Evolutionary conservation across 2,329 filamentous ascomycete genomes (phyloP), one percentile per base, ranked within the genome.

Genomic region (Phyllosticta citribraziliensis): DNA sequence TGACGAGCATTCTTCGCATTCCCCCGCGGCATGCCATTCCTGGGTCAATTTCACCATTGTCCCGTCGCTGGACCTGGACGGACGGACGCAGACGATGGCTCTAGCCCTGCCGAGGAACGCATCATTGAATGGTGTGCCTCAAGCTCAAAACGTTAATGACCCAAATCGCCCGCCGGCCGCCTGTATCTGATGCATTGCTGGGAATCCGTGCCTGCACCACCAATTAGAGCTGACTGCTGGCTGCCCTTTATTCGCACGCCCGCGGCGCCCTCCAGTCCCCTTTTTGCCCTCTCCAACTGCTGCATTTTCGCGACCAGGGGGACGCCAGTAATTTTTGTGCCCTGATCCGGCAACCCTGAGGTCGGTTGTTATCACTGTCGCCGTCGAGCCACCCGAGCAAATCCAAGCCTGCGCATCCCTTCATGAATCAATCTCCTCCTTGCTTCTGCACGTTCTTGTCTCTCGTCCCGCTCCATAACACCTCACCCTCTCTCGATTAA

Each of bases 371-470:
- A 47, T 47, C 40, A 47, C 40, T 47, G 6, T 47, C 40, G 40
- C 40, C 40, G 40, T 47, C 40, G 40, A 47, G 40, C 40, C 40
- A 47, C 19, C 40, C 40, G 40, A 47, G 40, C 40, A 14, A 47
- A n/a, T n/a, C 40, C 40, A 58, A 51, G 25, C 17, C 57, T 20
- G 52, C 17, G 51, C 57, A 55, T 55, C 57, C 57, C 52, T 59
- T 55, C 52, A 35, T 25, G 30, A 12, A 52, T 33, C 30, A 14
- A 27, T 47, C 33, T 10, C 33, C 57, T 59, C 57, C 57, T 59
- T 59, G 57, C 57, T 51, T 59, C 47, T 35, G 10, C 57, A 27
- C 57, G 57, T 59, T 59, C 57, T 53, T 53, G n/a, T 22, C 27
- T 20, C 14, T 25, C 22, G 17, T 12, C 27, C 22, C 33, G 12